Evolutionary conservation across 345 rosid species (phyloP), one percentile per base, ranked within the genome.

Genomic region (Rhizophora apiculata): DNA sequence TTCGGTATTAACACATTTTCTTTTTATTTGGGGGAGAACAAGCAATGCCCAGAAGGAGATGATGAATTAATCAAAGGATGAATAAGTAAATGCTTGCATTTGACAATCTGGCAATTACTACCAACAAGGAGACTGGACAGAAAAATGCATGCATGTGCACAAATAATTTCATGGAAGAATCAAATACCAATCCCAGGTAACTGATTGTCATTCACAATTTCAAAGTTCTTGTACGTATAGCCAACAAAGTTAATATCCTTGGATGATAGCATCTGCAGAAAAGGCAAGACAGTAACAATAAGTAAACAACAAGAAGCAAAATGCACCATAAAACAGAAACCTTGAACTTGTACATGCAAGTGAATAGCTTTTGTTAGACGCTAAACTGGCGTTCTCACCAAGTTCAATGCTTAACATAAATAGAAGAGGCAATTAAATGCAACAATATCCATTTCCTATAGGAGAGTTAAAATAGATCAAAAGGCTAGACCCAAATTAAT

Each of bases 201-300:
- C 67, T 72, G 81, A 54, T 64, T 57, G 54, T 77, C 81, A 51
- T 77, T 72, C 39, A 77, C 70, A n/a, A 77, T 72, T 68, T 77
- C 81, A 20, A 72, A 72, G 68, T 77, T 77, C 77, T 72, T 77
- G 70, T 77, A 77, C 29, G 81, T 77, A 36, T 77, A 77, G 20
- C 81, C 81, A 31, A 77, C 81, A 43, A 77, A 77, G 46, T 77
- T 77, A 43, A 77, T 65, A 63, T 77, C 81, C 70, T 77, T 77
- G 46, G 77, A 76, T 19, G 75, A 55, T 8, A 72, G 58, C 74
- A 68, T 72, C 78, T 75, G 76, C 58, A 69, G 7, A 66, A 64
- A 9, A 36, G 31, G 60, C 68, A 72, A 49, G 51, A 61, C 34
- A 27, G n/a, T 56, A 78, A 57, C 9, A 32, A 30, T 39, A 32